These are phyloP conservation scores for Fraxinus quadrangulata DNA, from an alignment of 257 asterid genomes.

Conservation along the genomic window DNA sequence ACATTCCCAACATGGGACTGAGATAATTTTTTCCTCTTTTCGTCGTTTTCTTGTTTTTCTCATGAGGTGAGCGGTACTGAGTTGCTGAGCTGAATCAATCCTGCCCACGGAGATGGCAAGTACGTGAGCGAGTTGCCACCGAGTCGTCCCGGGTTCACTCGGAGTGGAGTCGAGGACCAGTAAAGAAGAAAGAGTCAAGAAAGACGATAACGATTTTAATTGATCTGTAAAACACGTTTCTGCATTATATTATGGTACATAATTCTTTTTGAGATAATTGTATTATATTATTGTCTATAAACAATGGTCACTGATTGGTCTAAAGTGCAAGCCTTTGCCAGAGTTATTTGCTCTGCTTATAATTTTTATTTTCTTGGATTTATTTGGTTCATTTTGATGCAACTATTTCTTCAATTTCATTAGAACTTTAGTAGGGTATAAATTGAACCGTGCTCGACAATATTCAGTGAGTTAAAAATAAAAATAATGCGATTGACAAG, in stretches of 20 bases:
- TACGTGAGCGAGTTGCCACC: conserved; percentile 51
- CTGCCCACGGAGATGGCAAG: conserved; percentile 55
- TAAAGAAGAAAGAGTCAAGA: not conserved
- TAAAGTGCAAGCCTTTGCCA: conserved; percentile 37
- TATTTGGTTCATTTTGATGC: not conserved
- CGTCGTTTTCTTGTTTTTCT: not conserved
- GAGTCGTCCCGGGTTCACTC: conserved; percentile 61
- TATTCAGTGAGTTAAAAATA: too few species aligned
- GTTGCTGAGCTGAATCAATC: conserved; percentile 22
- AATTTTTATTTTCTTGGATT: not conserved
- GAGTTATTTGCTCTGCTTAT: not conserved
- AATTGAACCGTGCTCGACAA: too few species aligned
- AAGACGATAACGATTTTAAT: conserved; percentile 18
- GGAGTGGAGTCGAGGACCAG: conserved; percentile 23
- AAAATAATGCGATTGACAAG: too few species aligned
- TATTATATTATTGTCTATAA: not conserved
- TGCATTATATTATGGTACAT: not conserved
- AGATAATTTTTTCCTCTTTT: not conserved
- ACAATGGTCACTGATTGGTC: conserved; percentile 28
- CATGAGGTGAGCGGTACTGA: conserved; percentile 21
- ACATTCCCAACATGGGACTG: not conserved
- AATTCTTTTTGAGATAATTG: not conserved
- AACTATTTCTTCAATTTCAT: not conserved
- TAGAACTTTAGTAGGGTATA: not conserved
- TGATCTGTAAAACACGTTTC: conserved; percentile 21